These are phyloP conservation scores for Discostella stelligeroides DNA, from an alignment of 108 stramenopile species.

Conservation along the genomic window DNA sequence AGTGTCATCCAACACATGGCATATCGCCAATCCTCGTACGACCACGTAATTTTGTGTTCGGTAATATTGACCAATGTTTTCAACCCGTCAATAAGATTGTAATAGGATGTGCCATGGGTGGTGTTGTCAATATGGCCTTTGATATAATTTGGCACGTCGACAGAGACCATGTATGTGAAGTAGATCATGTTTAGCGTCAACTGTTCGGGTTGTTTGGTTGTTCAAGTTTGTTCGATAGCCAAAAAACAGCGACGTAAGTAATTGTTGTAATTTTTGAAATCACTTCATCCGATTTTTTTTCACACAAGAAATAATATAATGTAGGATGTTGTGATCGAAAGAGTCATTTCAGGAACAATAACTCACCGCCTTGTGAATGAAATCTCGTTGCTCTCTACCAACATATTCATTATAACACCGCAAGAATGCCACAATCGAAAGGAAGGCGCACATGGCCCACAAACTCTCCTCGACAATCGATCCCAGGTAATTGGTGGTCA, in stretches of 20 bases:
- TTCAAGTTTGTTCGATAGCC: too few relatives aligned
- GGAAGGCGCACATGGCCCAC: neutral
- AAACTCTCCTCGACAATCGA: neutral
- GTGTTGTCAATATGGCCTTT: neutral
- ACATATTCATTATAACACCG: neutral
- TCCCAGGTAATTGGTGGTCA: neutral
- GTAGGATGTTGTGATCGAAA: too few relatives aligned
- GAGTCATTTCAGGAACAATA: too few relatives aligned
- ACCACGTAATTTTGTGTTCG: neutral
- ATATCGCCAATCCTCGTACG: conserved; percentile 1
- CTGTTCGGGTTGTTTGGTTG: too few relatives aligned
- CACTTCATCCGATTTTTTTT: too few relatives aligned
- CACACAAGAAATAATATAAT: too few relatives aligned
- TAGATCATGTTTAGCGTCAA: neutral
- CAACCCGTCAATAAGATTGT: neutral
- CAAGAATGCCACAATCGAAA: neutral
- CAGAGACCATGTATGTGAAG: neutral
- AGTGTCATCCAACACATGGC: conserved; percentile 6
- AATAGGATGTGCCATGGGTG: neutral
- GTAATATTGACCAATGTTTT: neutral
- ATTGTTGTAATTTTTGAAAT: too few relatives aligned
- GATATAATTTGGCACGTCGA: neutral
- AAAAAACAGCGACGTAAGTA: too few relatives aligned
- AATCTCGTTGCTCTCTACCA: neutral
- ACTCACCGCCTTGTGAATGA: neutral